Percentiles rank a stretch among this genome's conserved stretches.
Conservation (phyloP, 2,329 filamentous ascomycete genomes). For the Ophiostoma australiae region DNA sequence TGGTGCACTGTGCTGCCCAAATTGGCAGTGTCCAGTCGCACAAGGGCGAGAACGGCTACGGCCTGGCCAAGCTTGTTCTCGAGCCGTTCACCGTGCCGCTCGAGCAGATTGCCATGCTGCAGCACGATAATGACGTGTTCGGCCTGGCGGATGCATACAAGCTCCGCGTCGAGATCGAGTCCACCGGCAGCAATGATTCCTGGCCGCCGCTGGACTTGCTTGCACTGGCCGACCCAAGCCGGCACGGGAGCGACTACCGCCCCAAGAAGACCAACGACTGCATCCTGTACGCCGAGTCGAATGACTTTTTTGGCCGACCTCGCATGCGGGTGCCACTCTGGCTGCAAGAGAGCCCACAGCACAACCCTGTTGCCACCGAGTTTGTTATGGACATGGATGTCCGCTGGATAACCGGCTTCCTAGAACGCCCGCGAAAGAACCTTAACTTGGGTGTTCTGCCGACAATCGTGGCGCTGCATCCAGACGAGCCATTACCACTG, state of each 20-base stretch:
- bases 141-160: conserved; percentile 48
- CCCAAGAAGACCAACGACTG: conserved; percentile 23
- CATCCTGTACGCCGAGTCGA: conserved; percentile 40
- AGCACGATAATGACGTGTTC: conserved; percentile 44
- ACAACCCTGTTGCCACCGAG: conserved; percentile 36
- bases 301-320: conserved; percentile 40
- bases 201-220: conserved; percentile 51
- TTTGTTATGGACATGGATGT: conserved; percentile 48
- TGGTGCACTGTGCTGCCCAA: conserved; percentile 52
- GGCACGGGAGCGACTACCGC: conserved; percentile 18
- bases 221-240: conserved; percentile 27
- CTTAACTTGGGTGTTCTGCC: conserved; percentile 42
- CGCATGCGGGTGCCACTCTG: conserved; percentile 33
- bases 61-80: conserved; percentile 45
- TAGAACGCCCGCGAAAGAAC: conserved; percentile 32
- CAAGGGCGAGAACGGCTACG: background rate
- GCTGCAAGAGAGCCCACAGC: conserved; percentile 36
- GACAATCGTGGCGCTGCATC: conserved; percentile 42
- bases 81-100: conserved; percentile 50
- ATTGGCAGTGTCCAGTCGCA: conserved; percentile 44
- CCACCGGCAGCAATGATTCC: conserved; percentile 33
- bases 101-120: conserved; percentile 47
- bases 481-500: conserved; percentile 31
- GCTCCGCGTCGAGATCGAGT: conserved; percentile 49
- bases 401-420: conserved; percentile 43